Conservation (phyloP, 2,329 filamentous ascomycete species). For the Ascochyta clinopodiicola region DNA sequence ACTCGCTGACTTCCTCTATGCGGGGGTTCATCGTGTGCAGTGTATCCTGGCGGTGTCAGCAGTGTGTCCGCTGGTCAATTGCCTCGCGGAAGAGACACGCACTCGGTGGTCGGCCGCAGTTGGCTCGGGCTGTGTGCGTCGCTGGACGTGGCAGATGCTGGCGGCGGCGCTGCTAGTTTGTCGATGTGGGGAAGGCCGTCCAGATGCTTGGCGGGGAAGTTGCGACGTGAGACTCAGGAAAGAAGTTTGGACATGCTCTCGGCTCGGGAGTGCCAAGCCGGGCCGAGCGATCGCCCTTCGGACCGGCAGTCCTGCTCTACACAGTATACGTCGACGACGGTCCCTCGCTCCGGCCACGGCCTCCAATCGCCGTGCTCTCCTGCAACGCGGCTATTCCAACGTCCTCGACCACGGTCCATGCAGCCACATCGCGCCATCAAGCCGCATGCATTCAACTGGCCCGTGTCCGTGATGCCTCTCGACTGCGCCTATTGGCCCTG, state of each 20-base stretch:
- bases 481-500: conserved; percentile 2
- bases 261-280: conserved; percentile 1
- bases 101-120: conserved; percentile 3
- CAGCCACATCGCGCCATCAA: conserved; percentile 14
- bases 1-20: conserved; percentile 91
- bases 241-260: conserved; percentile 3
- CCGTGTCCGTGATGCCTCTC: conserved; percentile 2
- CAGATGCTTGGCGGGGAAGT: conserved; percentile 19
- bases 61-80: background rate
- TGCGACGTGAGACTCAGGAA: conserved; percentile 9
- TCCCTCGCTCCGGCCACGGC: conserved; percentile 11
- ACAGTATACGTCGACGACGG: background rate
- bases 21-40: conserved; percentile 65
- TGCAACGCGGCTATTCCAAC: conserved; percentile 17
- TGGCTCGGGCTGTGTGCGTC: background rate
- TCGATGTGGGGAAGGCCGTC: conserved; percentile 16
- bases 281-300: conserved; percentile 13
- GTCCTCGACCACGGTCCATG: conserved; percentile 15
- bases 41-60: background rate
- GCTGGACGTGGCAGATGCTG: conserved; percentile 3
- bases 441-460: conserved; percentile 3
- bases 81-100: background rate
- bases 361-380: conserved; percentile 11
- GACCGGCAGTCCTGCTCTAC: background rate
- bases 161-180: conserved; percentile 9